These are phyloP conservation scores for Jacaranda mimosifolia DNA, from an alignment of 257 asterid genomes.

Conservation along the genomic window DNA sequence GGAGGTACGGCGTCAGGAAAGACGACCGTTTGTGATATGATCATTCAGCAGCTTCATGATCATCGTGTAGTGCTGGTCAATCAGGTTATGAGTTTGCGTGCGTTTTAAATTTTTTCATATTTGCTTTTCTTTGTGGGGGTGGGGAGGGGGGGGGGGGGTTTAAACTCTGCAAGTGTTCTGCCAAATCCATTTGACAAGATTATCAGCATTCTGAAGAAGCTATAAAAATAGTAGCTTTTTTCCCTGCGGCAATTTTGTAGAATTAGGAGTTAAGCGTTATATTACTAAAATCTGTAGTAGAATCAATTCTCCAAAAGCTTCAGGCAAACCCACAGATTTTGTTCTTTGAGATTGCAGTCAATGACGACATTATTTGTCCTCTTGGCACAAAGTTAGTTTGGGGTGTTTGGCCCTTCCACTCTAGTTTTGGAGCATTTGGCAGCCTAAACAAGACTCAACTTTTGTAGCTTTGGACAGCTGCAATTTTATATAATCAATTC, in stretches of 20 bases:
- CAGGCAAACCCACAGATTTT: background rate
- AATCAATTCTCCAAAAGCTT: background rate
- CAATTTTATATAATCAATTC: background rate
- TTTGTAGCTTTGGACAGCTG: background rate
- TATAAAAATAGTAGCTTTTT: background rate
- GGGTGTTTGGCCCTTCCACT: background rate
- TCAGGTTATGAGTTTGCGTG: conserved; percentile 60
- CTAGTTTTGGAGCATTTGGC: background rate
- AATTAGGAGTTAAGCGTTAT: background rate
- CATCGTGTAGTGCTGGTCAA: conserved; percentile 96
- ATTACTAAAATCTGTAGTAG: background rate
- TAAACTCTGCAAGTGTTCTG: background rate
- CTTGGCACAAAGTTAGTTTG: background rate
- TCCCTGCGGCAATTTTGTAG: background rate
- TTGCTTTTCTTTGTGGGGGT: background rate
- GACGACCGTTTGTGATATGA: conserved; percentile 98
- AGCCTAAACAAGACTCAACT: background rate
- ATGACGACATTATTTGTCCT: background rate
- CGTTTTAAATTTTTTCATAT: background rate
- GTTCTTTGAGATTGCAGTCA: background rate
- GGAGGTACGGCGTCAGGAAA: conserved; percentile 99
- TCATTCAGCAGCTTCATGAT: conserved; percentile 98
- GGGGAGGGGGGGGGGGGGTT: too few species aligned
- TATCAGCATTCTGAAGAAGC: background rate
- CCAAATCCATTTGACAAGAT: background rate